These are phyloP conservation scores for Tephrocybe sp. DNA, from an alignment of 768 basidiomycete species.

Conservation along the genomic window DNA sequence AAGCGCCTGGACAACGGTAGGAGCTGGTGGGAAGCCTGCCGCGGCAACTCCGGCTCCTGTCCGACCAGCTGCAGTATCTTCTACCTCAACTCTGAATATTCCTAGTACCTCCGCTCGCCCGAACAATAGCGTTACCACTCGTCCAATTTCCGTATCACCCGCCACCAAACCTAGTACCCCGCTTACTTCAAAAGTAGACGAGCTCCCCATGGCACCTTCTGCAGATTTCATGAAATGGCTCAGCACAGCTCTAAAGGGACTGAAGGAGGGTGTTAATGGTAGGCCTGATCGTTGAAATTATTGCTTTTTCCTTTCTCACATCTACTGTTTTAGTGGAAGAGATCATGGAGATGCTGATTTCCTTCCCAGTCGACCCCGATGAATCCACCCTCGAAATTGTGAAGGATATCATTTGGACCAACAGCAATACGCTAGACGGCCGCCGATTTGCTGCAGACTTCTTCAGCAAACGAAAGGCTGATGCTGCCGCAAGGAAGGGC, in stretches of 20 bases:
- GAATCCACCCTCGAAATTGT: constrained; percentile 85
- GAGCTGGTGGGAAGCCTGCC: constrained; percentile 69
- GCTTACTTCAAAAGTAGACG: constrained; percentile 50
- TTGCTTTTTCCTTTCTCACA: background rate
- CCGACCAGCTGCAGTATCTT: constrained; percentile 27
- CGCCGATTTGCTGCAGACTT: constrained; percentile 94
- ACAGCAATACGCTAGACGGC: constrained; percentile 93
- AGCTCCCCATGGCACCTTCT: constrained; percentile 64
- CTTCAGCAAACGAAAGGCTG: constrained; percentile 80
- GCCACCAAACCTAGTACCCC: constrained; percentile 28
- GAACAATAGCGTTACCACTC: constrained; percentile 35
- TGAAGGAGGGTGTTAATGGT: constrained; percentile 74
- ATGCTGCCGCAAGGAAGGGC: constrained; percentile 57
- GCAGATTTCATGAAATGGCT: constrained; percentile 94
- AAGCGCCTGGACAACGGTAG: constrained; percentile 85
- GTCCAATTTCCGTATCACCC: constrained; percentile 34
- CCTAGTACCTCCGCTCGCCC: constrained; percentile 33
- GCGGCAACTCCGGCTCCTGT: constrained; percentile 31
- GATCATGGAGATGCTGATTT: constrained; percentile 91
- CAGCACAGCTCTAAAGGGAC: constrained; percentile 76
- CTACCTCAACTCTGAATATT: constrained; percentile 26
- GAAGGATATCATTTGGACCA: constrained; percentile 91
- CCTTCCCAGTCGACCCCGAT: constrained; percentile 90
- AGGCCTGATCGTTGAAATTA: constrained; percentile 3
- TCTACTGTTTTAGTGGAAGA: constrained; percentile 74